Evolutionary conservation across 2,329 filamentous ascomycete genomes (phyloP), one percentile per base, ranked within the genome.

Genomic region (Paracorniculantispora psalliotae): DNA sequence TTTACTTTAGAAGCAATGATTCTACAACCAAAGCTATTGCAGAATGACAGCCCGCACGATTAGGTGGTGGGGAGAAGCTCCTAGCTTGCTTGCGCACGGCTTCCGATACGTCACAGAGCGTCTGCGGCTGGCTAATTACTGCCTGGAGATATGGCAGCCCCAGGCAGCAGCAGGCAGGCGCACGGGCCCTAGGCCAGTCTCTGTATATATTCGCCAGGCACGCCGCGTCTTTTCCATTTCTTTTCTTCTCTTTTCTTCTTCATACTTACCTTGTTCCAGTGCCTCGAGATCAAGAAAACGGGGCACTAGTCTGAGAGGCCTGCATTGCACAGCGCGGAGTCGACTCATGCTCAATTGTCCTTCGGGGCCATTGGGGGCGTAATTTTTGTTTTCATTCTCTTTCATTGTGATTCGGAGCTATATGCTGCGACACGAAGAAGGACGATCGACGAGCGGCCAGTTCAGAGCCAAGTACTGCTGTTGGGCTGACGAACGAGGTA

Each of bases 281-380:
- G 61, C 64, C 63, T 67, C 69, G 68, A 67, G 77, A 69, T 81
- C 78, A 80, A 63, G 74, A 76, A 74, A 67, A 63, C 70, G 68
- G 66, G 66, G 59, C 64, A 65, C 69, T 73, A 78, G 73, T 68
- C 66, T 66, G 73, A 74, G 69, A 72, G 71, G 72, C 76, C 77
- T 80, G 77, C 77, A 81, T 79, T 78, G 77, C 77, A 81, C 78
- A 77, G 68, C 76, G 77, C 73, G 78, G 77, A 72, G 76, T 77
- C 72, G 67, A 72, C 71, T 72, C 69, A 68, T 66, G 64, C 72
- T 79, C 74, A 72, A 79, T 78, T 79, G 77, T 75, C 76, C 76
- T 79, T 79, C 73, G 73, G 75, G 75, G 74, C 77, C 78, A 76
- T 79, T 73, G 76, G 73, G 71, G 73, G 74, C 69, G 74, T 47